Evolutionary conservation across 2,329 filamentous ascomycete species (phyloP), one percentile per base, ranked within the genome.

Genomic region (Penicillium sp.): DNA sequence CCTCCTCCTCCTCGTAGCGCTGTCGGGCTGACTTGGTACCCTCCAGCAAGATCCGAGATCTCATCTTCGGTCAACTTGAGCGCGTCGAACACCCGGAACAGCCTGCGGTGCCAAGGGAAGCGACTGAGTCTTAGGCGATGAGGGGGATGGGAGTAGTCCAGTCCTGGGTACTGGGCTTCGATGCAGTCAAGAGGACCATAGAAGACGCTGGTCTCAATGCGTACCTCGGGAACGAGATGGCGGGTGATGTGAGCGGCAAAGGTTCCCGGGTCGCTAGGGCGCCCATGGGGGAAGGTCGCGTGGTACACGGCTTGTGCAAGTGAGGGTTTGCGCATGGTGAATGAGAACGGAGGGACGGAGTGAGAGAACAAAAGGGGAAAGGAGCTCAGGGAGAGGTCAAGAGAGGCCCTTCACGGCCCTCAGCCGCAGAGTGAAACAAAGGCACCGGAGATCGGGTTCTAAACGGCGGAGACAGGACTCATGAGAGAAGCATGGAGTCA

Each of bases 91-190:
- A 75, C 78, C 18, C 71, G 71, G 66, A 85, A 84, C 1, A 85
- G 71, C 49, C 73, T 72, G 52, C 72, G 71, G 65, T 85, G 81
- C 71, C 80, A 79, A 9, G 76, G 75, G 61, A 82, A 84, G 37
- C 79, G 77, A 43, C 77, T 71, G 10, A 85, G 72, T 32, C 81
- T 75, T 70, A 81, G 79, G 46, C 81, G 77, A 67, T 85, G 81
- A 1, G 81, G 79, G 6, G 70, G 67, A 57, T 79, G 74, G 38
- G 77, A 77, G 64, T 85, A 85, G 70, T 85, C 81, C 38, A 84
- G 72, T 27, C 81, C 81, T 0, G 81, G 81, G 58, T 85, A 84
- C 49, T 81, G 79, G 40, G 81, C 80, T 70, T 84, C 81, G 50
- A 82, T 74, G 58, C 76, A 80, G 69, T 83, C 80, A 37, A 83